A percentile compares a stretch with the other conserved stretches of the same genome.
Conservation (phyloP, 169 alveolate species). For the Eimeria falciformis region DNA sequence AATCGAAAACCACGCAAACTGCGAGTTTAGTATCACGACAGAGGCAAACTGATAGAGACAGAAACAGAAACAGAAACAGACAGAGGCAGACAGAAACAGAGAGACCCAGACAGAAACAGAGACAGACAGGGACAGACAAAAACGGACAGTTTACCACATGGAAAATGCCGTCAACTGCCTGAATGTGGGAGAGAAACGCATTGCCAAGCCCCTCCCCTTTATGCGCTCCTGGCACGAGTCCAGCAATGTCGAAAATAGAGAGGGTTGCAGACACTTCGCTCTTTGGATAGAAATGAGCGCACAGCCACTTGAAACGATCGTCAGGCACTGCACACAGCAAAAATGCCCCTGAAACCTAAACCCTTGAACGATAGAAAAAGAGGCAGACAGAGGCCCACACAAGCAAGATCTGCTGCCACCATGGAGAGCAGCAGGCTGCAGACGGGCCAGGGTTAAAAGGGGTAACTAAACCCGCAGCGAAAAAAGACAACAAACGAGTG, state of each 20-base stretch:
- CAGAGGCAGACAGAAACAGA: not conserved
- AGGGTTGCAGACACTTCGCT: conserved; percentile 96
- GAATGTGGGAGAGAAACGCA: conserved; percentile 97
- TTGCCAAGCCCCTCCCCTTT: conserved; percentile 99
- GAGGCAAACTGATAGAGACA: not conserved
- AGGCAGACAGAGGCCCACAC: not conserved
- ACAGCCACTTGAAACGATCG: conserved; percentile 96
- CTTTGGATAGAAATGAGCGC: conserved; percentile 96
- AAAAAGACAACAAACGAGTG: not conserved
- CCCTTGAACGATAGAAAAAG: not conserved
- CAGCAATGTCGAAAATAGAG: conserved; percentile 98
- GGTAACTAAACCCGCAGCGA: not conserved
- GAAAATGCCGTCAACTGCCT: conserved; percentile 98
- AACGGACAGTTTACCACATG: conserved; percentile 95
- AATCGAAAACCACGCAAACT: no score
- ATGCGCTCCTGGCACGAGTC: conserved; percentile 98
- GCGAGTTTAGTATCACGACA: no score
- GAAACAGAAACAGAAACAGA: not conserved
- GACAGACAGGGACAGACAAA: not conserved
- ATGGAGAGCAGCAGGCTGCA: not conserved
- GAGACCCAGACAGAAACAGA: not conserved
- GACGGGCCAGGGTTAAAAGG: not conserved
- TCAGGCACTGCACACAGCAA: conserved; percentile 86
- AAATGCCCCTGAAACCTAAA: no score
- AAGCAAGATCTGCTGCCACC: not conserved